Base-by-base conservation (phyloP, 2,329 filamentous ascomycete species). In the Zymoseptoria crescenta region DNA sequence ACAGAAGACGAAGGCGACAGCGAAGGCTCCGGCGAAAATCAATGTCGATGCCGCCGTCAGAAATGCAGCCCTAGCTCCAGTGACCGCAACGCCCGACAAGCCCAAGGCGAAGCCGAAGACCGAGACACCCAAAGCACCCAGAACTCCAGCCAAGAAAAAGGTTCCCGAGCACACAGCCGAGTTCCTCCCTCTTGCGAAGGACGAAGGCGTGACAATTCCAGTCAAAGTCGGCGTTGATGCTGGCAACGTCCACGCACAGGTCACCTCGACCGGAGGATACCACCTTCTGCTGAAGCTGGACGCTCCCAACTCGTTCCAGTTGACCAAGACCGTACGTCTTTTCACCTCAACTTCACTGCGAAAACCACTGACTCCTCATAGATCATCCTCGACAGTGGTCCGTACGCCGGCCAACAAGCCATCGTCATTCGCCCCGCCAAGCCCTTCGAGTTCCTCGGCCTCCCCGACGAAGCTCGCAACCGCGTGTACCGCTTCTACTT, bases 351-450 rank as follows among this genome's bases (percentile, higher is more conserved):
- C 6, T 10, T 35, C 50, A 20, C 21, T 20, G 10, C 24, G 3
- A 9, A 24, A 8, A 48, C 28, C 45, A 28, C 59, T 66, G 19
- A 63, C 52, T 21, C 35, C 1, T 20, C 30, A 16, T 29, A 70
- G 68, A 61, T 67, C 48, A 56, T 70, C 27, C 61, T 73, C 51
- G 64, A 67, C 1, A 68, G 71, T 10, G 72, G 73, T 24, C 61
- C 63, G 2, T 67, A 69, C 49, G 67, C 65, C 29, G 72, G 72
- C 19, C 61, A 68, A 53, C 69, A 74, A 56, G 73, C 70, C 10
- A 67, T 75, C 55, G 54, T 75, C 27, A 28, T 76, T 57, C 67
- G 68, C 21, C 72, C 73, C 1, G 65, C 68, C 28, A 65, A 67
- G 52, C 67, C 72, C 0, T 74, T 75, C 64, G 62, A 58, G 0